Base-by-base conservation (phyloP, 352 stramenopile genomes). In the Globisporangium cylindrosporum region DNA sequence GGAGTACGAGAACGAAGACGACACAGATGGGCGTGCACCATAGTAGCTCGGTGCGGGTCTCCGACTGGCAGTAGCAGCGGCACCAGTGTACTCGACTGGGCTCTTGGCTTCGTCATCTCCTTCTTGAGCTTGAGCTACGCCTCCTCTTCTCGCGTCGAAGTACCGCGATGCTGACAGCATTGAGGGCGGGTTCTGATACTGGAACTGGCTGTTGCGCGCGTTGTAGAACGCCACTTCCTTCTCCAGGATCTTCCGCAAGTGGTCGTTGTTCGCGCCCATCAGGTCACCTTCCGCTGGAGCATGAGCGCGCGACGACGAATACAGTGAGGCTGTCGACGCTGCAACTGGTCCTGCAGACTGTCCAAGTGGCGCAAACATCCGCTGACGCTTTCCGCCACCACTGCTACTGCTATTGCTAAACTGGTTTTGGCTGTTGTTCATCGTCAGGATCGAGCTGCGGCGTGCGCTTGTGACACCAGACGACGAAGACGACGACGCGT, bases 151-250 rank as follows among this genome's bases (percentile, higher is more conserved):
- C 14, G 41, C 46, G 9, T 10, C 59, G 59, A 57, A 9, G 3
- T 27, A 49, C 20, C 15, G 22, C 3, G 24, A 25, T 36, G 34
- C 36, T 64, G 59, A 29, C 6, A 29, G 9, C 29, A 22, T 4
- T 62, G 34, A 10, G 18, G 8, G 12, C 14, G 59, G 24, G 9
- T 27, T 62, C 56, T 62, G 29, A 1, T 62, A 32, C 56, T 27
- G 32, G 8, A 15, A 14, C 32, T 48, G 56, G 8, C 36, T 36
- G 36, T 10, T 49, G 36, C 63, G 64, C 53, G 67, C 51, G 59
- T 71, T 71, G 59, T 71, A 71, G 14, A 67, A 62, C 22, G 66
- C 66, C 38, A 71, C 53, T 46, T 71, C 66, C 15, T 66, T 36
- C 15, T 71, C 66, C 8, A 71, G 51, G 25, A 71, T 71, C 25